Base-by-base conservation (phyloP, 805 yeast species). In the Cyberlindnera bimundalis region DNA sequence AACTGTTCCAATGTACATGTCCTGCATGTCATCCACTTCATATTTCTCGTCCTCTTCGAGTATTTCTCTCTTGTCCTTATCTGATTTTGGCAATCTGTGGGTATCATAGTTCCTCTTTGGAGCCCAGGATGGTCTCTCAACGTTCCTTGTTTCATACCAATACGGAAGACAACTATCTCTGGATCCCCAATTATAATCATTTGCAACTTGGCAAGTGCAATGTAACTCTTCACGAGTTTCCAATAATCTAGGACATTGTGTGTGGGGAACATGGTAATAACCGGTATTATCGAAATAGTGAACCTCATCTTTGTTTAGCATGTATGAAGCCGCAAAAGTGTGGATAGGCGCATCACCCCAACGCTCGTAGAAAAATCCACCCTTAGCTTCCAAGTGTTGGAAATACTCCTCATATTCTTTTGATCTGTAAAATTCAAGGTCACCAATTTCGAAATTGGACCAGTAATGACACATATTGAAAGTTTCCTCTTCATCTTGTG, bases 331-430 rank as follows among this genome's bases (percentile, higher is more conserved):
- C 5, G 85, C 95, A 37, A 86, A 71, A 1, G 95, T 76, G 64
- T 86, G 95, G n/a, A 86, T 76, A 4, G 95, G 95, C 0, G 95
- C 96, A 63, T 87, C 96, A 16, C 96, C 96, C 95, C 96, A 87
- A 50, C 96, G 71, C 65, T 87, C 93, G 57, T 84, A 84, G 60
- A 77, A 85, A 59, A 85, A 85, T 1, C 95, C 95, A 42, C 95
- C 95, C 3, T 74, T 59, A 34, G 61, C 45, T 57, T 85, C 95
- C 33, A 85, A 65, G 56, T 66, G 65, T 17, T 82, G 67, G 58
- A 84, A 84, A 62, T 74, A 83, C 8, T 71, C 67, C 33, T 70
- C 66, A 62, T 83, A 84, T 16, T 72, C 68, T 27, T 69, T 60
- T 0, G 77, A 66, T 49, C 88, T 67, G 75, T 80, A 81, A 46